These are phyloP conservation scores for Yamadazyma scolyti DNA, from an alignment of 805 yeast species.

Conservation along the genomic window DNA sequence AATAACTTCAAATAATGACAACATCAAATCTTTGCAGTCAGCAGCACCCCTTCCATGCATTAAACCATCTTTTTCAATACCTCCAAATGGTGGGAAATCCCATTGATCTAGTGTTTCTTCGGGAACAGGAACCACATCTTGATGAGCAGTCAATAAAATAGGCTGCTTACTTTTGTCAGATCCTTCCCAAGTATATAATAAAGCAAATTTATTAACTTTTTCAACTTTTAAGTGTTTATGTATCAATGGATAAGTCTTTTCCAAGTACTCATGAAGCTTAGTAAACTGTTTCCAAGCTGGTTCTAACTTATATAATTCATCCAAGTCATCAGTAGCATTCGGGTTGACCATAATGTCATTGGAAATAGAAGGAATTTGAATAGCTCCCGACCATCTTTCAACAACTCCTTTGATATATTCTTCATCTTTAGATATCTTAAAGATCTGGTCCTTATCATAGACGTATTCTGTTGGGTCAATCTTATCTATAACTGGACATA, in stretches of 20 bases:
- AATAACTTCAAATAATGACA: constrained; percentile 39
- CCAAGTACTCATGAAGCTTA: constrained; percentile 27
- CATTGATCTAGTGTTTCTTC: constrained; percentile 34
- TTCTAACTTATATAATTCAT: constrained; percentile 24
- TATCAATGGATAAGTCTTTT: constrained; percentile 29
- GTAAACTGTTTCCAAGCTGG: constrained; percentile 22
- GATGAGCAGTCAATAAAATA: constrained; percentile 36
- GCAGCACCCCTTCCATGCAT: constrained; percentile 33
- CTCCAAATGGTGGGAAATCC: constrained; percentile 37
- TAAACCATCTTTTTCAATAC: constrained; percentile 27
- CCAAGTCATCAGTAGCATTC: constrained; percentile 16
- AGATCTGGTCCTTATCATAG: constrained; percentile 17
- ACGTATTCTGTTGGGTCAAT: constrained; percentile 22
- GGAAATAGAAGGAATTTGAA: constrained; percentile 28
- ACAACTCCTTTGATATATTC: constrained; percentile 19
- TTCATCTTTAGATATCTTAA: constrained; percentile 23
- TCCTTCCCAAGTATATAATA: constrained; percentile 39
- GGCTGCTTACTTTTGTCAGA: constrained; percentile 30
- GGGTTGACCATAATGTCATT: constrained; percentile 31
- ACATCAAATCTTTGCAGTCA: constrained; percentile 41
- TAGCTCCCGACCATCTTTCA: constrained; percentile 22
- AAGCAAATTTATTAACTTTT: constrained; percentile 32
- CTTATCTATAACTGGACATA: constrained; percentile 34
- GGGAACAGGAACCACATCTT: constrained; percentile 41
- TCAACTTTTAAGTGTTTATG: constrained; percentile 29